Evolutionary conservation across 1,284 basidiomycete species (phyloP).

Genomic region (Boletellus sp.): DNA sequence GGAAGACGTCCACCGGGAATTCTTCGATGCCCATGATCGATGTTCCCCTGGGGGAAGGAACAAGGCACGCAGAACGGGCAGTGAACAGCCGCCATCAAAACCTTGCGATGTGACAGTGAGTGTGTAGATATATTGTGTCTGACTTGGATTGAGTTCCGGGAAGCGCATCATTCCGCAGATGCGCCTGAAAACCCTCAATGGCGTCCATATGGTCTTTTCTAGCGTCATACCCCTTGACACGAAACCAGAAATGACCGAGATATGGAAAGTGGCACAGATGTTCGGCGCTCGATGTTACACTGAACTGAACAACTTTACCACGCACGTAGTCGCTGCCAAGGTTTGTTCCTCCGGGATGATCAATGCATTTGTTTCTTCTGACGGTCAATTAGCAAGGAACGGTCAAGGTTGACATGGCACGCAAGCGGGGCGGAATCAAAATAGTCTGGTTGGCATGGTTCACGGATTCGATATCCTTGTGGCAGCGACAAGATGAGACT

Average conservation of each 20-base stretch:
- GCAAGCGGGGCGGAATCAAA: slow-evolving; percentile 64
- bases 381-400: slow-evolving; percentile 65
- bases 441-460: slow-evolving; percentile 91
- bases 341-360: slow-evolving; percentile 36
- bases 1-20: slow-evolving; percentile 70
- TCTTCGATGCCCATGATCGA: slow-evolving; percentile 65
- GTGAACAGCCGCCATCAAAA: slow-evolving; percentile 31
- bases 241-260: slow-evolving; percentile 75
- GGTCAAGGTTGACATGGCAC: slow-evolving; percentile 83
- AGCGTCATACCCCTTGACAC: slow-evolving; percentile 89
- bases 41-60: slow-evolving; percentile 36
- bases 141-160: slow-evolving; percentile 6
- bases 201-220: slow-evolving; percentile 85
- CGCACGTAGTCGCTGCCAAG: slow-evolving; percentile 90
- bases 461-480: slow-evolving; percentile 78
- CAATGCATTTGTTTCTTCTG: slow-evolving; percentile 6
- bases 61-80: slow-evolving; percentile 26
- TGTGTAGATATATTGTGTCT: slow-evolving; percentile 10
- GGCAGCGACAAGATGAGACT: slow-evolving; percentile 72
- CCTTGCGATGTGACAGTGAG: slow-evolving; percentile 63
- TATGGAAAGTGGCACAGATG: slow-evolving; percentile 83
- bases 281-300: slow-evolving; percentile 85
- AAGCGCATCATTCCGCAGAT: slow-evolving; percentile 82
- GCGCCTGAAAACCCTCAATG: slow-evolving; percentile 72
- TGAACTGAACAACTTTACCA: slow-evolving; percentile 66